phyloP scores from a whole-genome alignment of 2,329 filamentous ascomycete genomes.

The Aspergillus glaucus region DNA sequence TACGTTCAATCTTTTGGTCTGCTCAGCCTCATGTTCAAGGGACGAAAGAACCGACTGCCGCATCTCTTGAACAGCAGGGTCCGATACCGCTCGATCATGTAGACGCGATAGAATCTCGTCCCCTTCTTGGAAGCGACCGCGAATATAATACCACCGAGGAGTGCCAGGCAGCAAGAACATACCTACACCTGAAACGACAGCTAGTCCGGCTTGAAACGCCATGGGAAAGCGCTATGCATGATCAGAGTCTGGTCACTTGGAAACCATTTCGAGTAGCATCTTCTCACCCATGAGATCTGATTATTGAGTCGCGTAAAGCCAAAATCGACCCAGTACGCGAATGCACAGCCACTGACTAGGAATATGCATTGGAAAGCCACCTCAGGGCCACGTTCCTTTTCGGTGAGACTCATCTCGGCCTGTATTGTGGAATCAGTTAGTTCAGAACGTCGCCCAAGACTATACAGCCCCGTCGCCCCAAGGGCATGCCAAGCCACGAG shows the following conservation, averaged over 20 bases:
- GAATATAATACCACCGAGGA: conserved; percentile 1
- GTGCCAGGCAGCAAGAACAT: conserved; percentile 8
- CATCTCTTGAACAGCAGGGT: too few relatives aligned
- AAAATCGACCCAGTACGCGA: conserved; percentile 9
- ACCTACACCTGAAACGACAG: conserved; percentile 1
- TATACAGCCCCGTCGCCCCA: conserved; percentile 6
- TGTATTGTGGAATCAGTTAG: too few relatives aligned
- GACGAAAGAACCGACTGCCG: too few relatives aligned
- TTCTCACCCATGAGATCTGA: conserved; percentile 23
- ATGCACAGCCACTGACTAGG: conserved; percentile 12
- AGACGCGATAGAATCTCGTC: background rate
- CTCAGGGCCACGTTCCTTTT: conserved; percentile 19
- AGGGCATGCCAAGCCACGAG: conserved; percentile 17
- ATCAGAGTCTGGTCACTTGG: too few relatives aligned
- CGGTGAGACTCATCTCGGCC: conserved; percentile 10
- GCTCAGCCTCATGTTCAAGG: background rate
- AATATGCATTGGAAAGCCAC: conserved; percentile 15
- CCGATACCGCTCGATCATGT: too few relatives aligned
- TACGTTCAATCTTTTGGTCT: background rate
- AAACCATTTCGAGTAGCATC: too few relatives aligned
- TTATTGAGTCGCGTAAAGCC: conserved; percentile 13
- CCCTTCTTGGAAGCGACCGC: background rate
- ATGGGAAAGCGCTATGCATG: conserved; percentile 9
- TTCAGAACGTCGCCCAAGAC: conserved; percentile 18
- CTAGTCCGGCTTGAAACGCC: conserved; percentile 8